Evolutionary conservation across 257 asterid genomes (phyloP), one percentile per base, ranked within the genome.

Genomic region (Haberlea rhodopensis): DNA sequence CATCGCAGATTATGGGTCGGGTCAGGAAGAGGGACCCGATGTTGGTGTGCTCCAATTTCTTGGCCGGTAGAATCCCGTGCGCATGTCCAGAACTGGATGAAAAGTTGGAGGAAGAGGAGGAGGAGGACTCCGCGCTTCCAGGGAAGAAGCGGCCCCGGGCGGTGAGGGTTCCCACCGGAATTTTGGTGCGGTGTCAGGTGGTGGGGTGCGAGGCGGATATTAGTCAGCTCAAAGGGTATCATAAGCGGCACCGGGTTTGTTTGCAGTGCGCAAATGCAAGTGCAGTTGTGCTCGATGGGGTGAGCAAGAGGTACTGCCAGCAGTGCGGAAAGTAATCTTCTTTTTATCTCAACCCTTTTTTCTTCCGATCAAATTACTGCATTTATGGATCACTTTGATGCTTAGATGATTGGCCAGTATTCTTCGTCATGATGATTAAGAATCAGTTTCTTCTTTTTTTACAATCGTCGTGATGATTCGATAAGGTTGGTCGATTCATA

Each of bases 71-170:
- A 73, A 64, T 92, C 28, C 99, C 99, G 0, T 92, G 99, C 66
- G 95, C 97, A 15, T 92, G 99, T 54, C 99, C 99, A 0, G 99
- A 92, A 71, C 10, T 92, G 69, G 99, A 92, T 70, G 91, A 53
- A 74, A 61, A 70, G 84, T 29, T 85, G 75, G 88, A 48, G 72
- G 90, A 37, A 9, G 46, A 62, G 73, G 89, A 75, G 71, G 87
- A 82, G 78, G 82, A 62, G 77, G 29, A 46, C 63, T 61, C 71
- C 31, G 81, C 63, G 21, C 74, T 83, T 0, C 79, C 78, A 15
- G 95, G 95, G 29, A 87, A 86, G 87, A 87, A 87, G 75, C 76
- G 95, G 72, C 65, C 87, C 3, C 81, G 95, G 79, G 63, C 73
- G 23, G 81, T 56, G 60, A 76, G 87, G 82, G 75, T n/a, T 29